Percentiles rank a stretch among this genome's conserved stretches.
Conservation (phyloP, 352 stramenopile species). For the Phytopythium montanum region DNA sequence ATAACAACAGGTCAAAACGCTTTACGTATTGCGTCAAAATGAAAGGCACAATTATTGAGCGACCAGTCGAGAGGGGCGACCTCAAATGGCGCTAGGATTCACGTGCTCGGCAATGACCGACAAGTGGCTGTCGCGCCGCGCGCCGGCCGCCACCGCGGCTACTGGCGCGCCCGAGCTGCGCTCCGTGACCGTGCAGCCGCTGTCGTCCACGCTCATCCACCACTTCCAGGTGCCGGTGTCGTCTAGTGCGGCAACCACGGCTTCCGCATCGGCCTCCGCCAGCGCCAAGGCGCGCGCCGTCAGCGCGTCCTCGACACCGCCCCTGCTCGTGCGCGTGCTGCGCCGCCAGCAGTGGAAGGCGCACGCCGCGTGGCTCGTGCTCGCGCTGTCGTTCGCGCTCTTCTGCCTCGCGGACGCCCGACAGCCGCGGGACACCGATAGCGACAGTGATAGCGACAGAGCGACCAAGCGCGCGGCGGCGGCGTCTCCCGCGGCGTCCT, state of each 20-base stretch:
- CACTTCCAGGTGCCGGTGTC: conserved; percentile 24
- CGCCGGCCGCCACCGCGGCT: not conserved
- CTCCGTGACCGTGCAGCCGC: conserved; percentile 45
- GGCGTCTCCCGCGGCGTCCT: not conserved
- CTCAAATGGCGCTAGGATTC: too few species aligned
- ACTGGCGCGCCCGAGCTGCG: conserved; percentile 16
- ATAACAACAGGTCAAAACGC: not conserved
- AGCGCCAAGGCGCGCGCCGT: not conserved
- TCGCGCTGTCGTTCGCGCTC: conserved; percentile 20
- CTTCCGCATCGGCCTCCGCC: not conserved
- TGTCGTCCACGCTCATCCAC: conserved; percentile 36
- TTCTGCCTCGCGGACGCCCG: not conserved
- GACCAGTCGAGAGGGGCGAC: too few species aligned
- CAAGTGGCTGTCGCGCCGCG: conserved; percentile 5
- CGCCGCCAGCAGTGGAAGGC: conserved; percentile 26
- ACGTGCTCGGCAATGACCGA: not conserved
- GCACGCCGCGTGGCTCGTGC: conserved; percentile 28
- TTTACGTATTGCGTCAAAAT: too few species aligned
- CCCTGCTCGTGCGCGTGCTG: not conserved
- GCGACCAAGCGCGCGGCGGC: not conserved
- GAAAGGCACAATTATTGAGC: too few species aligned
- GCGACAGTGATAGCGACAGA: not conserved
- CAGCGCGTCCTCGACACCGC: not conserved
- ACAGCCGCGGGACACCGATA: not conserved
- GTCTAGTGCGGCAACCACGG: not conserved